Percentiles rank a stretch among this genome's conserved stretches.
phyloP scores from a whole-genome alignment of 305 asterid species.

The Lippia alba region DNA sequence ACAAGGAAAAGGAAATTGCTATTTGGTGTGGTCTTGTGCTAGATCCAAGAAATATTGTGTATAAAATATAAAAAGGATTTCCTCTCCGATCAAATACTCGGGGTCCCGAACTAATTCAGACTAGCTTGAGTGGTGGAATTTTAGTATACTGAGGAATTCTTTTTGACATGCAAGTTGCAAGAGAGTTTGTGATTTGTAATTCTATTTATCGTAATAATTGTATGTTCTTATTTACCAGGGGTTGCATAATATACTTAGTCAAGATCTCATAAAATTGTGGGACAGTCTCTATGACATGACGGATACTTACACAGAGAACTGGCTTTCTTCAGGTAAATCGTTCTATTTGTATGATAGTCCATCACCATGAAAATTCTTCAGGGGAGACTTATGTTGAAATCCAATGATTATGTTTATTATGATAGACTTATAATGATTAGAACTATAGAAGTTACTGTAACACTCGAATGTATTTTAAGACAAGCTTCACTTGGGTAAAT shows the following conservation, averaged over 20 bases:
- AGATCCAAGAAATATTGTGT: background rate
- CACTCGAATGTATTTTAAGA: background rate
- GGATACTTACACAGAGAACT: slow-evolving; percentile 79
- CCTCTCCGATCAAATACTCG: slow-evolving; percentile 17
- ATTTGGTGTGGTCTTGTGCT: slow-evolving; percentile 5
- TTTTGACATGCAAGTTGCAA: slow-evolving; percentile 12
- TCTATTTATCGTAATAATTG: slow-evolving; percentile 12
- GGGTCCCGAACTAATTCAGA: background rate
- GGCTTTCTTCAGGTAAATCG: slow-evolving; percentile 87
- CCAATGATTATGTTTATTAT: slow-evolving; percentile 10
- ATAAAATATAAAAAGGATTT: background rate
- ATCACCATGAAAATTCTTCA: slow-evolving; percentile 17
- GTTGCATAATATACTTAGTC: slow-evolving; percentile 56
- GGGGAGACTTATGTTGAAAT: background rate
- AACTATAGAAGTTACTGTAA: background rate
- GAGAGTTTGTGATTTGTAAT: slow-evolving; percentile 12
- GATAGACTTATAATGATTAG: background rate
- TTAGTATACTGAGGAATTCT: background rate
- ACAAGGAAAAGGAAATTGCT: background rate
- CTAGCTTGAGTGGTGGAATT: slow-evolving; percentile 28
- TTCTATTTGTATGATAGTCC: slow-evolving; percentile 19
- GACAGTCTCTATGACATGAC: slow-evolving; percentile 74
- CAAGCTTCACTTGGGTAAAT: too few relatives aligned
- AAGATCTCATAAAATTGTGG: slow-evolving; percentile 66
- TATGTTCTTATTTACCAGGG: slow-evolving; percentile 60